Base-by-base conservation (phyloP, 2,329 filamentous ascomycete genomes). In the Sporothrix schenckii region DNA sequence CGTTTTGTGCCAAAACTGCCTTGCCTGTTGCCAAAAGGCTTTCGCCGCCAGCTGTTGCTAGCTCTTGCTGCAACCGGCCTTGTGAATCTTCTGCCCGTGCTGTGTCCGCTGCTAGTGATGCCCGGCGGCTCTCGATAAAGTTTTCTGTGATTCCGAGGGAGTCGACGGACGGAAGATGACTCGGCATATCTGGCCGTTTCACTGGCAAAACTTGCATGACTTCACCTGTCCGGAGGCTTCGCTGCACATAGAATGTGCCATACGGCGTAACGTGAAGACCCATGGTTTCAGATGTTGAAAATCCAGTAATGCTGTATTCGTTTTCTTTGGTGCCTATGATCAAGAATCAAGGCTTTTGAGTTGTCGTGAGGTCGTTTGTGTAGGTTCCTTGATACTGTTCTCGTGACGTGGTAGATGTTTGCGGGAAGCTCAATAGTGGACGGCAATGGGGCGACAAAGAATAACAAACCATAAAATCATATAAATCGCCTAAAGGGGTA, bases 41-140 rank as follows among this genome's bases (percentile, higher is more conserved):
- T 68, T 71, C 69, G 13, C 73, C 73, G n/a, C 73, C 73, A 3
- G 49, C 72, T 1, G 54, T 54, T 14, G 66, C 71, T 14, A 74
- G 70, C 49, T 73, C 72, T 11, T 61, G 65, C 70, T 74, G 72
- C 52, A 73, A 63, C 1, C 68, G 71, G 63, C 71, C 73, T 44
- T 74, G 73, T 9, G 70, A 69, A 30, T 66, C 54, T 7, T 66
- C 47, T 24, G 60, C 72, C 3, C 66, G 73, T 21, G 70, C 69
- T 9, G 52, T 65, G 68, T 63, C 69, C 34, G 72, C 73, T 5
- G 70, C 73, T 2, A 74, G 34, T 2, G 72, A 68, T 5, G 70
- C 72, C 9, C 73, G 71, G n/a, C 73, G 73, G 11, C 66, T 39
- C 66, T 74, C 72, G 24, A 74, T 74, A 44, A 74, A 74, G 58